A percentile compares a stretch with the other conserved stretches of the same genome.
Evolutionary conservation across 2,329 filamentous ascomycete genomes (phyloP).

Genomic region (Biscogniauxia sp.): DNA sequence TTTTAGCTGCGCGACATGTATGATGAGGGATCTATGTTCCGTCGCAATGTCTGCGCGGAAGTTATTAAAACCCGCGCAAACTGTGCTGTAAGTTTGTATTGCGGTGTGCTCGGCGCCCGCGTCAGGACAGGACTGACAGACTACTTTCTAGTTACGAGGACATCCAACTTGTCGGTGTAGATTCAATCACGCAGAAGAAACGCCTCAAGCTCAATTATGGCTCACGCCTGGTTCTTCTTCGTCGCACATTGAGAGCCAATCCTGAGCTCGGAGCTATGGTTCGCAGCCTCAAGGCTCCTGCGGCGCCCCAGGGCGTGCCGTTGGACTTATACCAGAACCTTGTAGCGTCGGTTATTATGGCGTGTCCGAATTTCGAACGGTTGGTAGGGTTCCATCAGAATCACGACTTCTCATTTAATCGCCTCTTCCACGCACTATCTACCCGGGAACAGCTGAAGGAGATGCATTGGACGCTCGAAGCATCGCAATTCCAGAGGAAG

Average conservation of each 20-base stretch:
- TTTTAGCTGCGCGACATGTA: slow-evolving; percentile 61
- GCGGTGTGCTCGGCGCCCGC: not conserved
- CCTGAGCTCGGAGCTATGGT: slow-evolving; percentile 54
- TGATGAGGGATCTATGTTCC: slow-evolving; percentile 59
- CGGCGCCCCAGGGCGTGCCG: slow-evolving; percentile 39
- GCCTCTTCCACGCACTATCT: slow-evolving; percentile 58
- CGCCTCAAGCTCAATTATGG: slow-evolving; percentile 53
- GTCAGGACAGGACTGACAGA: slow-evolving; percentile 2
- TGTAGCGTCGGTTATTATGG: slow-evolving; percentile 61
- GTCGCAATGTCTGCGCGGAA: slow-evolving; percentile 50
- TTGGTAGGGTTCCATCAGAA: slow-evolving; percentile 52
- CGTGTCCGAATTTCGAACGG: slow-evolving; percentile 62
- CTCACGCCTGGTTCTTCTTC: slow-evolving; percentile 53
- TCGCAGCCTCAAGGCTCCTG: slow-evolving; percentile 55
- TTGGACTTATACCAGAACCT: slow-evolving; percentile 54
- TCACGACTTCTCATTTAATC: slow-evolving; percentile 56
- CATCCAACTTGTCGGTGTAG: slow-evolving; percentile 57
- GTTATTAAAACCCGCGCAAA: slow-evolving; percentile 50
- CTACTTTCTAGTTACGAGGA: slow-evolving; percentile 48
- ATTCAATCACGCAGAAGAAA: slow-evolving; percentile 55
- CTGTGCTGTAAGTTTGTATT: slow-evolving; percentile 45
- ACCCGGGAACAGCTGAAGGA: slow-evolving; percentile 54
- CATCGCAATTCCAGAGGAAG: slow-evolving; percentile 36
- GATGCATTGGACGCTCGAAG: slow-evolving; percentile 58
- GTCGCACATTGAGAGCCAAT: slow-evolving; percentile 55